Percentiles rank a stretch among this genome's conserved stretches.
Conservation (phyloP, 202 grass and related monocot genomes). For the Panicum virgatum region DNA sequence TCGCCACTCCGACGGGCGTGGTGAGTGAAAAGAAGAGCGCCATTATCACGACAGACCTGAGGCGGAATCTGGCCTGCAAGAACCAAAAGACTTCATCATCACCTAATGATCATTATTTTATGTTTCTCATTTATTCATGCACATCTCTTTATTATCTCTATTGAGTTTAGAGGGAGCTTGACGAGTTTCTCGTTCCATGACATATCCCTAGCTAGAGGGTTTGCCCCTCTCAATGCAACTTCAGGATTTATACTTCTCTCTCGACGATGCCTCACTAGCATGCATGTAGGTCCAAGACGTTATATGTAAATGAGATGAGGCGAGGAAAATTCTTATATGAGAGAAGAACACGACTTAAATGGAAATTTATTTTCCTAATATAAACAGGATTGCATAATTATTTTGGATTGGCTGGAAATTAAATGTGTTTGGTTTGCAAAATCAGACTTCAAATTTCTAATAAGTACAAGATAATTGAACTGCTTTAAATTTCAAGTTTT, state of each 20-base stretch:
- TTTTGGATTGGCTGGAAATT: too few relatives aligned
- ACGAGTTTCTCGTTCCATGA: too few relatives aligned
- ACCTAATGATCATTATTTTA: neutral
- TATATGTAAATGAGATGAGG: too few relatives aligned
- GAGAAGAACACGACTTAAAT: neutral
- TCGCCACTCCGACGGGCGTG: constrained; percentile 51
- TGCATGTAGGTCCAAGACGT: too few relatives aligned
- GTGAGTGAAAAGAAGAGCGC: constrained; percentile 70
- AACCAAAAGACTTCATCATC: neutral
- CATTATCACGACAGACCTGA: constrained; percentile 43
- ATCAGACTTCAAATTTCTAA: too few relatives aligned
- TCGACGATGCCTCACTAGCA: too few relatives aligned
- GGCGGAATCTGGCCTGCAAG: constrained; percentile 53
- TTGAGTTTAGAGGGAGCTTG: too few relatives aligned
- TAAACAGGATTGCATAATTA: neutral
- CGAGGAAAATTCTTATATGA: neutral
- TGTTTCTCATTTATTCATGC: neutral
- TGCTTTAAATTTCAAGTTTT: neutral
- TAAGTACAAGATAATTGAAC: neutral
- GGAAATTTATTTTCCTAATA: neutral
- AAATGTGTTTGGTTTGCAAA: too few relatives aligned
- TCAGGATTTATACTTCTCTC: too few relatives aligned
- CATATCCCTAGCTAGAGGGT: too few relatives aligned
- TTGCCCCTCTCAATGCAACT: too few relatives aligned
- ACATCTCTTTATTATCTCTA: neutral